Evolutionary conservation across 192 early-diverging fungal genomes (phyloP).

Genomic region (Coemansia sp.): DNA sequence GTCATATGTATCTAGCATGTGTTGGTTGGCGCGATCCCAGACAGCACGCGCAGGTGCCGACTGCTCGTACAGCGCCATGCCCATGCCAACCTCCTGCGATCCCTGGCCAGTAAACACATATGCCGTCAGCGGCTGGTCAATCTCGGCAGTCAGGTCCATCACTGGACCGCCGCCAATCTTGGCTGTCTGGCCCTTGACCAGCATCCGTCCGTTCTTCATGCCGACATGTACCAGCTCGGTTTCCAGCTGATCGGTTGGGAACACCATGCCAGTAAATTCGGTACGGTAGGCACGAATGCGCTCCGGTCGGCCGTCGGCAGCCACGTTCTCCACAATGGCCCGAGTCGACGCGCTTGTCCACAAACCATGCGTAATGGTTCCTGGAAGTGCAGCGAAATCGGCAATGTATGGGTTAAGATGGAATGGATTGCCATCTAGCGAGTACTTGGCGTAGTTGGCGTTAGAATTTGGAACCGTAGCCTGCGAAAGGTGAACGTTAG

Average conservation of each 20-base stretch:
- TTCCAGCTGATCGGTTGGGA: conserved; percentile 77
- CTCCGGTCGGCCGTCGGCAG: conserved; percentile 80
- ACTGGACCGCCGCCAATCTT: conserved; percentile 63
- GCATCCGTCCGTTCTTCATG: conserved; percentile 91
- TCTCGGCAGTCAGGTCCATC: conserved; percentile 79
- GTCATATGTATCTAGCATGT: conserved; percentile 81
- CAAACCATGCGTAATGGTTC: conserved; percentile 91
- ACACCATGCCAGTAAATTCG: conserved; percentile 85
- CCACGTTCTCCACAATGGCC: conserved; percentile 86
- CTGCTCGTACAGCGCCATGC: conserved; percentile 86
- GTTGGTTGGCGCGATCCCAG: conserved; percentile 88
- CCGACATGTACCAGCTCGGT: conserved; percentile 86
- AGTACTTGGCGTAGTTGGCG: conserved; percentile 72
- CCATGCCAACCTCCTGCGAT: conserved; percentile 93
- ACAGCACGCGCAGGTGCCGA: conserved; percentile 77
- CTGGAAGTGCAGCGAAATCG: conserved; percentile 80
- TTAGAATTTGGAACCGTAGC: conserved; percentile 68
- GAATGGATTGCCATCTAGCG: conserved; percentile 87
- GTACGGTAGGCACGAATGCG: conserved; percentile 78
- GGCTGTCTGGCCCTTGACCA: conserved; percentile 81
- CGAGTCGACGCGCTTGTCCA: conserved; percentile 92
- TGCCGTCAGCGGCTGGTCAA: conserved; percentile 84
- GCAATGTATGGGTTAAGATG: conserved; percentile 93
- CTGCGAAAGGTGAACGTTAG: not conserved
- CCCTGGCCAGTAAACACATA: conserved; percentile 97